Percentiles rank a stretch among this genome's conserved stretches.
These are phyloP conservation scores for Fagopyrum tataricum DNA, from an alignment of 148 eudicot genomes.

Conservation along the genomic window DNA sequence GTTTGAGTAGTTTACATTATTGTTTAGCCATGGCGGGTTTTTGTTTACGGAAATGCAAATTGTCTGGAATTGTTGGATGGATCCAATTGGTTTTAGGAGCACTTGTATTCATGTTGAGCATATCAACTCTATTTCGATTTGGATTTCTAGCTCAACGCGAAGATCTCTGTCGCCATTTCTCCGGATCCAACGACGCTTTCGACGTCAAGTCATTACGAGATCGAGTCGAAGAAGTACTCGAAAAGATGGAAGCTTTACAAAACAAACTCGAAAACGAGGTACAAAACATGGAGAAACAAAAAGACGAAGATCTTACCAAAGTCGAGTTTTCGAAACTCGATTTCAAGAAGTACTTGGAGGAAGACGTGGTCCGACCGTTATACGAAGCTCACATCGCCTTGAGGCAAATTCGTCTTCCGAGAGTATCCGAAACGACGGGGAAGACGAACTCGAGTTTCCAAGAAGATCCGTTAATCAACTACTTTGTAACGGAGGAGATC, in stretches of 20 bases:
- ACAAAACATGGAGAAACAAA: constrained; percentile 58
- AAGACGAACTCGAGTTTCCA: constrained; percentile 28
- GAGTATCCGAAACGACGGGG: constrained; percentile 17
- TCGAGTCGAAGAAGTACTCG: constrained; percentile 75
- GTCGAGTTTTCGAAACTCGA: constrained; percentile 41
- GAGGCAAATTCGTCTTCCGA: constrained; percentile 78
- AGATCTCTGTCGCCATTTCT: constrained; percentile 74
- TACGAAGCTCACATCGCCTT: constrained; percentile 84
- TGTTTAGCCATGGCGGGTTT: constrained; percentile 36
- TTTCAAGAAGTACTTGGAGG: constrained; percentile 70
- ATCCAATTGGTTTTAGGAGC: constrained; percentile 67
- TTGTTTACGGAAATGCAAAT: constrained; percentile 42
- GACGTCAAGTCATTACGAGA: constrained; percentile 51
- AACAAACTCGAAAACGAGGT: constrained; percentile 62
- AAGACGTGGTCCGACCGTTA: constrained; percentile 70
- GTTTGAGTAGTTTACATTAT: too few relatives aligned
- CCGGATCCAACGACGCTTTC: constrained; percentile 33
- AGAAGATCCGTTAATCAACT: constrained; percentile 83
- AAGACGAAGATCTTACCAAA: constrained; percentile 18
- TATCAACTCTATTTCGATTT: constrained; percentile 61
- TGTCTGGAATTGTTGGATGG: constrained; percentile 54
- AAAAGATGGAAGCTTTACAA: constrained; percentile 67
- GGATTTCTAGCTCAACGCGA: constrained; percentile 66
- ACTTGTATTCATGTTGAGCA: constrained; percentile 63
- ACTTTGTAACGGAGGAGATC: constrained; percentile 81